phyloP scores from a whole-genome alignment of 2,329 filamentous ascomycete genomes.

The Aspergillus sp. region DNA sequence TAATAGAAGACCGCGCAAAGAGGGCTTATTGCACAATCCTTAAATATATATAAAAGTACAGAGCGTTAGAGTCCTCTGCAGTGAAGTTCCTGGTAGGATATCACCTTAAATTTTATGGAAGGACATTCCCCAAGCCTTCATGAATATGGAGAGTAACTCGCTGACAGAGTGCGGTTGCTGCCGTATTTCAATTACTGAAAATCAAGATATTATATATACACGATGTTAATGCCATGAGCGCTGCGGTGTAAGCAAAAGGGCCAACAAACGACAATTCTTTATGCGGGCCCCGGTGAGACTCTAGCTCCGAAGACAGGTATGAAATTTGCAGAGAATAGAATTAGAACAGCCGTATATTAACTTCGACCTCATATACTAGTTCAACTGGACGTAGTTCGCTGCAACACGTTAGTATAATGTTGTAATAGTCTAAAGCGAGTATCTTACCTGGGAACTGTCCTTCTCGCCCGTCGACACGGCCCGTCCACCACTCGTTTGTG shows the following conservation, averaged over 20 bases:
- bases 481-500: conserved; percentile 97
- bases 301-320: conserved; percentile 7
- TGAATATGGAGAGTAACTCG: neutral
- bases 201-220: conserved; percentile 15
- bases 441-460: conserved; percentile 91
- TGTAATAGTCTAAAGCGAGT: neutral
- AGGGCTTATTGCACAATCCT: too few relatives aligned
- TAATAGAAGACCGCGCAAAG: too few relatives aligned
- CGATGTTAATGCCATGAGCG: neutral
- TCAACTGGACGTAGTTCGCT: conserved; percentile 42
- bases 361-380: conserved; percentile 19
- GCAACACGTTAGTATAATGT: conserved; percentile 12
- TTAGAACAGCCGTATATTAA: conserved; percentile 13
- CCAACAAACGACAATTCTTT: conserved; percentile 3
- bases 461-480: conserved; percentile 72
- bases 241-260: neutral
- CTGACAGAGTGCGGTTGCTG: neutral
- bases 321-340: conserved; percentile 6
- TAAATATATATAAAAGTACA: too few relatives aligned
- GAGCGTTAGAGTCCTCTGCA: too few relatives aligned
- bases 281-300: conserved; percentile 4
- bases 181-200: neutral
- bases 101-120: too few relatives aligned
- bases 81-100: too few relatives aligned
- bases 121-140: too few relatives aligned